Base-by-base conservation (phyloP, 768 basidiomycete genomes). In the Rhodocollybia butyracea region DNA sequence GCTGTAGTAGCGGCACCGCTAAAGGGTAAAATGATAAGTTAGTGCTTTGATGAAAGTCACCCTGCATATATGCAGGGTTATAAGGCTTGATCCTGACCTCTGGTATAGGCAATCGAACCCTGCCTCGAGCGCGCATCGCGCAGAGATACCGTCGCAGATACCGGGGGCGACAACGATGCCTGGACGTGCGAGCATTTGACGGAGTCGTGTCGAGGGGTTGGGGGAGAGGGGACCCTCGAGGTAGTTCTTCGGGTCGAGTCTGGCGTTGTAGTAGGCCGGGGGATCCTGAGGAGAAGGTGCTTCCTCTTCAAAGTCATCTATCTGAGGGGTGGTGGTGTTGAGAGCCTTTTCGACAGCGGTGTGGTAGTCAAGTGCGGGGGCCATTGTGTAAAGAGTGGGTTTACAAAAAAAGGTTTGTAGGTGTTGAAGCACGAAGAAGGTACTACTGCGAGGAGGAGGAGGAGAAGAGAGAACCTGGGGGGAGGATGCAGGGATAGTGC, bases 111-210 rank as follows among this genome's bases (percentile, higher is more conserved):
- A 90, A 24, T 78, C 75, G 61, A 91, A 91, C 19, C 89, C 89
- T 34, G 88, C 86, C 70, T 91, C 89, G 6, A 91, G 69, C 7
- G 89, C 89, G 59, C 88, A 88, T 29, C 89, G 78, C 10, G 88
- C 88, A 61, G 86, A 88, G 63, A 91, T 90, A 47, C 87, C 88
- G 55, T 89, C 88, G 54, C 88, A 88, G 40, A 89, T 84, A 40
- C 88, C 88, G n/a, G 87, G 88, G 2, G 87, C 88, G 71, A 89
- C 88, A 42, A 89, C 83, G 43, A 89, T 89, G 24, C 88, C 88
- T 8, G 88, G 88, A 45, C 88, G 76, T 3, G 79, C 84, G 8
- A 85, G 75, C 78, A 86, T 71, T 60, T 86, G 85, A 39, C 88
- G 83, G 41, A 91, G 79, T 36, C 88, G 80, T 0, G 88, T 91